These are phyloP conservation scores for Phaeotremella fagi DNA, from an alignment of 768 basidiomycete species.

Conservation along the genomic window DNA sequence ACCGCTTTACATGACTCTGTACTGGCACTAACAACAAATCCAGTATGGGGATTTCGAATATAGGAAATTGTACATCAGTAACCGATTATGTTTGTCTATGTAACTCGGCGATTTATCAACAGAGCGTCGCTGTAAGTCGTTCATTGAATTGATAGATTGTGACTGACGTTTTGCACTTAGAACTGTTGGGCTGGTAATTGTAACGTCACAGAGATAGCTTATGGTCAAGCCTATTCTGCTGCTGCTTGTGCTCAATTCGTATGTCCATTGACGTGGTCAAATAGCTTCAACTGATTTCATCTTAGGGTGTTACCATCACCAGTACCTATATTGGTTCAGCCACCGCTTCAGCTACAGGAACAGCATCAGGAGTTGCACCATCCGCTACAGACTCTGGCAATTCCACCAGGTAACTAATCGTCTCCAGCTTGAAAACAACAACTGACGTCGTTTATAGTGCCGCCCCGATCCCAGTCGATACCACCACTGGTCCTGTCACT, in stretches of 20 bases:
- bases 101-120: constrained; percentile 9
- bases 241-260: constrained; percentile 16
- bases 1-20: not conserved
- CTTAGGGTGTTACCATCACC: not conserved
- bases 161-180: constrained; percentile 1
- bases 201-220: constrained; percentile 8
- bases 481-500: not conserved
- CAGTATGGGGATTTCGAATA: constrained; percentile 16
- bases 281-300: not conserved
- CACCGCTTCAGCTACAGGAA: not conserved
- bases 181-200: constrained; percentile 20
- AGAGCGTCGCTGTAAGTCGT: constrained; percentile 25
- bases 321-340: not conserved
- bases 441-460: too few species aligned
- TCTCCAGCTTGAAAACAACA: too few species aligned
- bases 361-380: not conserved
- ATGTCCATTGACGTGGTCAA: constrained; percentile 3
- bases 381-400: not conserved
- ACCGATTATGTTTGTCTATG: constrained; percentile 26
- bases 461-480: not conserved
- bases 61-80: constrained; percentile 8
- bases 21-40: not conserved
- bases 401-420: too few species aligned
- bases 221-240: constrained; percentile 19
- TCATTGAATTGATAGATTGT: not conserved